These are phyloP conservation scores for Pseudogymnoascus sp. DNA, from an alignment of 2,329 filamentous ascomycete species.

Conservation along the genomic window DNA sequence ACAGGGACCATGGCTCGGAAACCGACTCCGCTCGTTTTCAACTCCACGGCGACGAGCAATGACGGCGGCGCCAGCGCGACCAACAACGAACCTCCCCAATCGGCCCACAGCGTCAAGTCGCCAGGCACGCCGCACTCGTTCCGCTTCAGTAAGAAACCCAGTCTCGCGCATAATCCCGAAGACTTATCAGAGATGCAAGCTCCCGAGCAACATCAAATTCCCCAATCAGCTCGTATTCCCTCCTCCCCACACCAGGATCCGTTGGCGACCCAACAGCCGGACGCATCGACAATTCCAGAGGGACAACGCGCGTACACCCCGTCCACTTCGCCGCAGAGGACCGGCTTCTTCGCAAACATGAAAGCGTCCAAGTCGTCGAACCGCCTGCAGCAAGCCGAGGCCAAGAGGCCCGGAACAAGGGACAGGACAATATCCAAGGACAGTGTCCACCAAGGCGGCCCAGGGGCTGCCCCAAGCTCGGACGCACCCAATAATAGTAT, in stretches of 20 bases:
- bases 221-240: constrained; percentile 1
- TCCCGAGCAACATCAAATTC: neutral
- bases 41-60: neutral
- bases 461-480: constrained; percentile 23
- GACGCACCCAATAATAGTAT: constrained; percentile 25
- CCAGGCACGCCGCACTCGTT: neutral
- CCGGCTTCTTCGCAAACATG: constrained; percentile 39
- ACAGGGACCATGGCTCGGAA: constrained; percentile 3
- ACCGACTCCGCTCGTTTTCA: neutral
- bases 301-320: neutral
- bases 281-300: neutral
- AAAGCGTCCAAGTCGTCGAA: constrained; percentile 38
- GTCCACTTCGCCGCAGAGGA: neutral
- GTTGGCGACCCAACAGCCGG: neutral
- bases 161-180: neutral
- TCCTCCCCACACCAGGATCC: neutral
- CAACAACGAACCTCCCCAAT: neutral
- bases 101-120: neutral
- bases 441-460: constrained; percentile 17
- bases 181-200: constrained; percentile 4
- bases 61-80: neutral
- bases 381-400: constrained; percentile 30
- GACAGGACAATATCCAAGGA: constrained; percentile 22
- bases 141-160: constrained; percentile 5
- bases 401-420: constrained; percentile 28